These are phyloP conservation scores for Seiridium unicorne DNA, from an alignment of 2,329 filamentous ascomycete genomes.

Conservation along the genomic window DNA sequence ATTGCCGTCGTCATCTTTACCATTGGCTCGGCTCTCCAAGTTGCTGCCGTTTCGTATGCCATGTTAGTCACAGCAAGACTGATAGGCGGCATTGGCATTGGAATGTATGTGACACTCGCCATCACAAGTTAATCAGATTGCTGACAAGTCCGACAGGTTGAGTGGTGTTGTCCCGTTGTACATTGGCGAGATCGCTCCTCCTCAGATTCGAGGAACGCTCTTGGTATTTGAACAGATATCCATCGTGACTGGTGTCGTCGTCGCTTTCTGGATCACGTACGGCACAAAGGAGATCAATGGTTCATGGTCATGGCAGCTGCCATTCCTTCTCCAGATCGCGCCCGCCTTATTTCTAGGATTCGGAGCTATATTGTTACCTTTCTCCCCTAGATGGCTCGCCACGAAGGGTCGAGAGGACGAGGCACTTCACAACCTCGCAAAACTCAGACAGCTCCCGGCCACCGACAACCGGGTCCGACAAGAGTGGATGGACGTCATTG, in stretches of 20 bases:
- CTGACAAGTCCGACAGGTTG: background rate
- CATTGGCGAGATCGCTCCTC: constrained; percentile 22
- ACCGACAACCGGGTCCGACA: constrained; percentile 47
- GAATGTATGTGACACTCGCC: constrained; percentile 22
- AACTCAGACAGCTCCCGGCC: constrained; percentile 45
- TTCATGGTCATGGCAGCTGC: constrained; percentile 8
- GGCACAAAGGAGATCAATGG: constrained; percentile 6
- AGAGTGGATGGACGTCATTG: constrained; percentile 48
- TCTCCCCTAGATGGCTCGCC: constrained; percentile 7
- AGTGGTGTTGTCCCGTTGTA: constrained; percentile 13
- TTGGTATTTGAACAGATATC: constrained; percentile 18
- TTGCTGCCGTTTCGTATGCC: constrained; percentile 42
- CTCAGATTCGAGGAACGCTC: constrained; percentile 13
- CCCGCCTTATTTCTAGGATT: background rate
- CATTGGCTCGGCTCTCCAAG: constrained; percentile 44
- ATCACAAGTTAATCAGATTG: background rate
- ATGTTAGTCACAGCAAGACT: constrained; percentile 53
- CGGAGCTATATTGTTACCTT: background rate
- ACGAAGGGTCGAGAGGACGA: constrained; percentile 10
- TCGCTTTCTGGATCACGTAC: constrained; percentile 16
- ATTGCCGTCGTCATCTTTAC: constrained; percentile 41
- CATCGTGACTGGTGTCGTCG: constrained; percentile 23
- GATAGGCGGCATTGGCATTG: constrained; percentile 51
- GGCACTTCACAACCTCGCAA: constrained; percentile 20
- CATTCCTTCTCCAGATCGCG: constrained; percentile 8